Evolutionary conservation across 73 alveolate species (phyloP).

Genomic region (Tetrahymena thermophila): DNA sequence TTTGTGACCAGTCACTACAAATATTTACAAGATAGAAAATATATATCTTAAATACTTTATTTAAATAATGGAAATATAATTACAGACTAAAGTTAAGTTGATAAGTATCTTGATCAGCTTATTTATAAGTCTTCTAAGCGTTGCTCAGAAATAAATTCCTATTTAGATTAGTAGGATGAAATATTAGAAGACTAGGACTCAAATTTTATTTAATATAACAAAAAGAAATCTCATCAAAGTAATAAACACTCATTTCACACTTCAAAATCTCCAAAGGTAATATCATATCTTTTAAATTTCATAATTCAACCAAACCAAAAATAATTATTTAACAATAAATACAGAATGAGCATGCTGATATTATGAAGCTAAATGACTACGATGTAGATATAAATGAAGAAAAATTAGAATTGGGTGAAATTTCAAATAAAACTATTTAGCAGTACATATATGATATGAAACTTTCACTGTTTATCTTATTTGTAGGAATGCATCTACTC

Average conservation of each 20-base stretch:
- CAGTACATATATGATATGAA: slow-evolving; percentile 2
- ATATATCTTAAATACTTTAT: not conserved
- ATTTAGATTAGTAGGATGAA: not conserved
- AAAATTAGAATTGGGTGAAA: not conserved
- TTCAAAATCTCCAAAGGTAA: not conserved
- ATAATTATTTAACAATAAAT: not conserved
- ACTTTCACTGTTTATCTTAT: not conserved
- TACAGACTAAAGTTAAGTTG: not conserved
- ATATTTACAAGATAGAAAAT: not conserved
- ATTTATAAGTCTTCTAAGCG: not conserved
- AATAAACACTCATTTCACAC: not conserved
- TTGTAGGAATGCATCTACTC: not conserved
- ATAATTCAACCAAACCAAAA: too few relatives aligned
- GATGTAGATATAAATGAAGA: not conserved
- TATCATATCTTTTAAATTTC: too few relatives aligned
- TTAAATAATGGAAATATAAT: not conserved
- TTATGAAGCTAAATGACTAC: not conserved
- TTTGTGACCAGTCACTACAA: slow-evolving; percentile 57
- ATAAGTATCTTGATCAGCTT: not conserved
- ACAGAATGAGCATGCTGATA: not conserved
- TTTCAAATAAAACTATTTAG: not conserved
- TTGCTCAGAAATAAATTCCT: not conserved
- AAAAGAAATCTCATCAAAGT: not conserved
- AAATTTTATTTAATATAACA: not conserved
- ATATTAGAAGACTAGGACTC: not conserved